Base-by-base conservation (phyloP, 208 protist species). In the Crithidia acanthocephali region DNA sequence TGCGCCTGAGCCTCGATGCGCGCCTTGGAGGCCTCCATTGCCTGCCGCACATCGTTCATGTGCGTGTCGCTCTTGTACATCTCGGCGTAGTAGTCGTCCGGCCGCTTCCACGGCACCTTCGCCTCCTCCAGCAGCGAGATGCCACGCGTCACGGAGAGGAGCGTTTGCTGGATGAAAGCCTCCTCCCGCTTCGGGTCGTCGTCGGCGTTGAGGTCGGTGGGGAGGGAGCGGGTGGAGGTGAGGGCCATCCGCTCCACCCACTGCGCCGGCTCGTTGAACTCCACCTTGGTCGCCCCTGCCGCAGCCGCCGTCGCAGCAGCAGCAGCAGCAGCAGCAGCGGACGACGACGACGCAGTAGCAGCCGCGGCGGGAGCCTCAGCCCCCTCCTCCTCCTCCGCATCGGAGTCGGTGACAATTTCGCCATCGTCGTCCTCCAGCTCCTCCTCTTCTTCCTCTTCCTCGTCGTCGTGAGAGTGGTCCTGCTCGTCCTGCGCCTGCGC, bases 21-120 rank as follows among this genome's bases (percentile, higher is more conserved):
- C 6, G 87, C 74, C 83, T 95, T 94, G 30, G 89, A 89, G 13
- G 79, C 86, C 69, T 94, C 88, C 81, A 97, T 95, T 11, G 90
- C 88, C 56, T 88, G 81, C 27, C 86, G 90, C 68, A 97, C 91
- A 56, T 98, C 94, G 63, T 83, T 85, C 97, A 99, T 98, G 78
- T 98, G 96, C 32, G 94, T 78, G 72, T 99, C 97, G 57, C 82
- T 87, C 81, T 99, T 99, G 73, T 94, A 91, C 97, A 98, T 99
- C 76, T 99, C 97, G 9, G 97, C 97, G 82, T 98, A 98, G 82
- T 97, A 99, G 82, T 98, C 97, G 44, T 76, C 75, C 25, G 97
- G 97, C 37, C 97, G 88, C 68, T 86, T 77, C 70, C 92, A 95
- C 45, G 92, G 84, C 50, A 99, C 88, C 6, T 80, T 73, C 9